Base-by-base conservation (phyloP, 2,329 filamentous ascomycete species). In the Aureobasidium sp. region DNA sequence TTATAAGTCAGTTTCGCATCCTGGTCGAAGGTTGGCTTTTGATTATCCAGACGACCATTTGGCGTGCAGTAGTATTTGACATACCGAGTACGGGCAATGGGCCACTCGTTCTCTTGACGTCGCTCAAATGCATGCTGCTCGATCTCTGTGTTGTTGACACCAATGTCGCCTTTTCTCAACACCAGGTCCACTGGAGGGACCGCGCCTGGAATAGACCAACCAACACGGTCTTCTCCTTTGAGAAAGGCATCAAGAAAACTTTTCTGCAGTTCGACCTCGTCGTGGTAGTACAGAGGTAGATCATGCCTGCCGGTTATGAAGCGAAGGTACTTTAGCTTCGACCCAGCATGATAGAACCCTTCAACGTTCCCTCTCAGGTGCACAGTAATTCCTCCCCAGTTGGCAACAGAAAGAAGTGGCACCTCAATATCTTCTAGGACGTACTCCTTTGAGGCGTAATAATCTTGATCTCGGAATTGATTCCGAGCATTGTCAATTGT, bases 171-270 rank as follows among this genome's bases (percentile, higher is more conserved):
- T 62, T 84, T 84, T 11, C 84, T 74, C 1, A 88, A 68, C 0
- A 80, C 74, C 0, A 87, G 61, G 37, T 75, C 77, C 1, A 88
- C 81, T 0, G 79, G 74, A 0, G 84, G 73, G 0, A 83, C 68
- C 52, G 80, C 79, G 22, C 83, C 80, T 10, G 69, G 61, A 0
- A 74, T 75, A n/a, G n/a, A n/a, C 81, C 82, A 85, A n/a, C 81
- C 81, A 0, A 71, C 71, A 0, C 71, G 69, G 59, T 88, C 85
- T 0, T 86, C 74, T 1, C 74, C 80, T 59, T 86, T 87, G 30
- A 88, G 73, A 62, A 88, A 88, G 0, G 84, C 84, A 55, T 86
- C 81, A 0, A 88, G 69, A 64, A 88, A 88, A 58, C 78, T 80
- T 41, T 72, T 74, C 61, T 88, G 85, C 0, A 88, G 60, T 56